A percentile compares a stretch with the other conserved stretches of the same genome.
phyloP scores from a whole-genome alignment of 176 grass and related monocot genomes.

The Chloris gayana region DNA sequence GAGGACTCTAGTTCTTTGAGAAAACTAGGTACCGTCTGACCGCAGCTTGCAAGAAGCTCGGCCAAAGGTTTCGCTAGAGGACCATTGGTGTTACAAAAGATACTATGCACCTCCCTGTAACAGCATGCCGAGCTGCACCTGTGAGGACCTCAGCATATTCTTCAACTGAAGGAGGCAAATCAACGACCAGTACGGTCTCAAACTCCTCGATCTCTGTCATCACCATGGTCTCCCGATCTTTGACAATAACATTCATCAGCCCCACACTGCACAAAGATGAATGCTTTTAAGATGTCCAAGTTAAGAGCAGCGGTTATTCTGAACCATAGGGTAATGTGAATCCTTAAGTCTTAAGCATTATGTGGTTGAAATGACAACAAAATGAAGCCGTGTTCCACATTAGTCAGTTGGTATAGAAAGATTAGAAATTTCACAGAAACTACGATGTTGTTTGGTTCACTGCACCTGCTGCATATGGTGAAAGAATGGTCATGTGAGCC shows the following conservation, averaged over 20 bases:
- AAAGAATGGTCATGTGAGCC: conserved; percentile 43
- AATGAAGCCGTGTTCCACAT: neutral
- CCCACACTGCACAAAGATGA: conserved; percentile 57
- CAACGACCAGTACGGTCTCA: conserved; percentile 53
- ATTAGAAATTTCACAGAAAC: neutral
- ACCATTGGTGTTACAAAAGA: conserved; percentile 51
- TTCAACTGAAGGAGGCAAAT: conserved; percentile 61
- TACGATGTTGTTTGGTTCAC: neutral
- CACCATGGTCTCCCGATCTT: conserved; percentile 53
- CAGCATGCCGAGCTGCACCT: conserved; percentile 43
- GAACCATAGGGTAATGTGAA: neutral
- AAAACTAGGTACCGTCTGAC: conserved; percentile 59
- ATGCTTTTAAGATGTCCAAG: conserved; percentile 3
- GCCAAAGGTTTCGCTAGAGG: conserved; percentile 52
- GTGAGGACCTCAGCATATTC: conserved; percentile 64
- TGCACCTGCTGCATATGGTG: conserved; percentile 61
- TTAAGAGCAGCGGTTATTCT: neutral
- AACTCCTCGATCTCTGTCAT: conserved; percentile 52
- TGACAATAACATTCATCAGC: conserved; percentile 60
- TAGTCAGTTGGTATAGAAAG: neutral
- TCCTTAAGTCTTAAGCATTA: neutral
- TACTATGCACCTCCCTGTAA: conserved; percentile 60
- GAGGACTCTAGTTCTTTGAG: conserved; percentile 36
- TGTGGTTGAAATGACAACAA: neutral
- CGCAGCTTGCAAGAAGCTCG: conserved; percentile 57